Evolutionary conservation across 2,329 filamentous ascomycete genomes (phyloP), one percentile per base, ranked within the genome.

Genomic region (Neoscytalidium dimidiatum): DNA sequence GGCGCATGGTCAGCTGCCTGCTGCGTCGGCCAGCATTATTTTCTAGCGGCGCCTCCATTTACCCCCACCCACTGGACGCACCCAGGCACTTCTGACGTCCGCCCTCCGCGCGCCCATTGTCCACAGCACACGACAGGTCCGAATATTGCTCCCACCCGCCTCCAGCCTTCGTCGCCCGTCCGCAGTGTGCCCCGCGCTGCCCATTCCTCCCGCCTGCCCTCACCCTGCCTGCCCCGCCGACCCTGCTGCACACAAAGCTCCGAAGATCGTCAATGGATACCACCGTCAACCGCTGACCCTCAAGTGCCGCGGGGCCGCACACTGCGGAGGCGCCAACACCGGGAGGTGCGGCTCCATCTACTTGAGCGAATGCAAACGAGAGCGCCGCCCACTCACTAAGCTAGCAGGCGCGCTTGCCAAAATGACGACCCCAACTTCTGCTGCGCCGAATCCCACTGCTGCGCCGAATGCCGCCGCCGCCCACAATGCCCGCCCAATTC

Each of bases 251-350:
- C 35, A 29, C 29, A 21, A 38, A 38, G 7, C 51, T 51, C 51
- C 62, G 52, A 26, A 41, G 52, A 41, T 17, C 51, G 62, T 64
- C 62, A 51, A 64, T 64, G 62, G 62, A 64, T 43, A 44, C 51
- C 62, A 64, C 48, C 62, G 62, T 64, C 49, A 64, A 64, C 62
- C 62, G 62, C 51, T 64, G 62, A 64, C 62, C 62, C 51, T 57
- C 35, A 56, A 64, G 62, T 64, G 62, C 62, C 41, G 62, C 62
- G 62, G 62, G 62, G 62, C 62, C 62, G 62, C 62, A 64, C 62
- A 64, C 62, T 64, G 51, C 62, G 51, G 62, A 64, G 62, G 61
- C 61, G 49, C 61, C 48, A 56, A 63, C 61, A 53, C 61, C 61
- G 48, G 38, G 62, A 64, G 51, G 62, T 64, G 62, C 62, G 62